Base-by-base conservation (phyloP, 495 filamentous ascomycete species). In the Tuber melanosporum region DNA sequence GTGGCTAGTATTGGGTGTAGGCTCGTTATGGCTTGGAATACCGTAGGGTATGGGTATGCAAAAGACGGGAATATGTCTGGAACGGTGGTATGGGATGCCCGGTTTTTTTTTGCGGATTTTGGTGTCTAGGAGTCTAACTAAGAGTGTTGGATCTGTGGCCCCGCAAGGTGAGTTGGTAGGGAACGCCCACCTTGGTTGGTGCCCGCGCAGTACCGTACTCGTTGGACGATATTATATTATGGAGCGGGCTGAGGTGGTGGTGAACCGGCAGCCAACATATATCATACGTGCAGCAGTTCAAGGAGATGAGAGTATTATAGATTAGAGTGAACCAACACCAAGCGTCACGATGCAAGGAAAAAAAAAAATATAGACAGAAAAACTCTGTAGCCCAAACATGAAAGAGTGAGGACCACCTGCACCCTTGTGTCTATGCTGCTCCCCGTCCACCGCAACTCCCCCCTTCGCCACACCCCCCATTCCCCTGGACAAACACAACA, bases 401-500 rank as follows among this genome's bases (percentile, higher is more conserved):
- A 62, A 15, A 57, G 52, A 26, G 52, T 15, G 4, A 32, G 0
- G 4, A 32, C 26, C 26, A 66, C 57, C 57, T 2, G 1, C 14
- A 14, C n/a, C 46, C 74, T 42, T 42, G 36, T 9, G 42, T 66
- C 44, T n/a, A 20, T 44, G 12, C 19, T 17, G 17, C 12, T 0
- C 32, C 71, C 43, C 10, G n/a, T 17, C 43, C 71, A 32, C 32
- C 62, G 14, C 42, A 62, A 3, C 69, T 17, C 36, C 32, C n/a
- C 42, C 74, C 36, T 3, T 9, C 12, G 46, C 47, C 52, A 46
- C 70, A 72, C 2, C n/a, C 66, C 20, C 39, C 12, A 79, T 77
- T 46, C 17, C 79, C 79, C 52, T 82, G 80, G 36, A 82, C 80
- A 80, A 82, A 82, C 44, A 82, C 81, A 39, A 82, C 81, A 77